Conservation (phyloP, 305 asterid species). For the Fraxinus paxiana region DNA sequence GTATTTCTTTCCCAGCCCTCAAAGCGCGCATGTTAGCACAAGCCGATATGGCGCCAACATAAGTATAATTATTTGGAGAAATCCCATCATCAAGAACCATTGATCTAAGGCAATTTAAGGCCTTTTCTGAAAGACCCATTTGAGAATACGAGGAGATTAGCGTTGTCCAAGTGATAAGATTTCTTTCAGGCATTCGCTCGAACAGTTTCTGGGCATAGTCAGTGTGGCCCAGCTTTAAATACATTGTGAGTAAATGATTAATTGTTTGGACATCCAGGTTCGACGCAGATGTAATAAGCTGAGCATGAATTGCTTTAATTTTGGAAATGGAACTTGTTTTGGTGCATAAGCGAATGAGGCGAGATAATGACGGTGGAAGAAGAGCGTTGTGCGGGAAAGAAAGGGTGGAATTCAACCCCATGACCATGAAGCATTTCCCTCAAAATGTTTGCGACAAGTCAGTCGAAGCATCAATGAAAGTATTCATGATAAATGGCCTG, state of each 20-base stretch:
- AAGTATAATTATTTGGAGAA: constrained; percentile 60
- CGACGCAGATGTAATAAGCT: constrained; percentile 40
- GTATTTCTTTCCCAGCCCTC: constrained; percentile 65
- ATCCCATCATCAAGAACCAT: constrained; percentile 56
- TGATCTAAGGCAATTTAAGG: constrained; percentile 46
- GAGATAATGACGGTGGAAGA: constrained; percentile 38
- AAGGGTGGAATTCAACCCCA: not conserved
- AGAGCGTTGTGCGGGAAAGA: not conserved
- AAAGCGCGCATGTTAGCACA: constrained; percentile 46
- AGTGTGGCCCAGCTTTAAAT: constrained; percentile 31
- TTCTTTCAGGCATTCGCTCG: constrained; percentile 57
- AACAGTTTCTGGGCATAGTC: constrained; percentile 53
- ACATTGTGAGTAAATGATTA: constrained; percentile 60
- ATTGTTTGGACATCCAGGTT: constrained; percentile 40
- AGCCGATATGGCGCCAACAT: constrained; percentile 63
- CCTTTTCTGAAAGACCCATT: constrained; percentile 40
- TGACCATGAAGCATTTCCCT: not conserved
- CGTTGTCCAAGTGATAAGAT: constrained; percentile 62
- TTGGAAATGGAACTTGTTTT: constrained; percentile 35
- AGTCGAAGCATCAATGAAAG: not conserved
- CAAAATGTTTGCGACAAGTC: not conserved
- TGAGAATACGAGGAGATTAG: constrained; percentile 62
- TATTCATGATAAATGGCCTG: not conserved
- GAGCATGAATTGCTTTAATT: constrained; percentile 60
- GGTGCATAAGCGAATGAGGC: constrained; percentile 51